These are phyloP conservation scores for Tetraselmis striata DNA, from an alignment of 139 green algal genomes.

Conservation along the genomic window DNA sequence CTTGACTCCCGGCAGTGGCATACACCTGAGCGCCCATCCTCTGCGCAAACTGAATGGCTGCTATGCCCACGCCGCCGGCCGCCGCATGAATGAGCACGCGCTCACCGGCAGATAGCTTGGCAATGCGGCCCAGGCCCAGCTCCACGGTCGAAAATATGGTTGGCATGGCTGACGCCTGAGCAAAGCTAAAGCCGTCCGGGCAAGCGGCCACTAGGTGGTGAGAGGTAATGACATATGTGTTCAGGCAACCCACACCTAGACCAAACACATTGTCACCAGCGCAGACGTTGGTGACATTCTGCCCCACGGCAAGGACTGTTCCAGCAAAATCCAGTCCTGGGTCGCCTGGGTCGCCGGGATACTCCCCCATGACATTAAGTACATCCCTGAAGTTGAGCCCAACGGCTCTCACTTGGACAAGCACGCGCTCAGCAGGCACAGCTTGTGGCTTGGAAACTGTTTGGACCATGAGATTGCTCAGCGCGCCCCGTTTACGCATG, in stretches of 20 bases:
- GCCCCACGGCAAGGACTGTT: not conserved
- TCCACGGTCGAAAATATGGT: not conserved
- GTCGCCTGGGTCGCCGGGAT: not conserved
- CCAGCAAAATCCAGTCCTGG: not conserved
- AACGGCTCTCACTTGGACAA: not conserved
- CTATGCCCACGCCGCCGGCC: slow-evolving; percentile 51
- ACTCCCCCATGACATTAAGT: not conserved
- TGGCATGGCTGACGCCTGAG: not conserved
- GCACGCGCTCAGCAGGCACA: not conserved
- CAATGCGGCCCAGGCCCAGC: not conserved
- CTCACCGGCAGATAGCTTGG: slow-evolving; percentile 12
- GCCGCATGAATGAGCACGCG: slow-evolving; percentile 46
- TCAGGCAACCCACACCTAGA: not conserved
- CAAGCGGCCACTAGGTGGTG: not conserved
- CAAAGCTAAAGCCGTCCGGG: not conserved
- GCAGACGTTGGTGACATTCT: not conserved
- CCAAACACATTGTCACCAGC: not conserved
- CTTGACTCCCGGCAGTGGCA: slow-evolving; percentile 56
- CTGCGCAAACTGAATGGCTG: slow-evolving; percentile 27
- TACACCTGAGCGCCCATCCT: slow-evolving; percentile 27
- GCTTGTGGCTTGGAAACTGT: not conserved
- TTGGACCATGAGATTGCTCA: not conserved
- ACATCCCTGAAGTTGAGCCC: not conserved
- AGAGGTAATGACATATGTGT: not conserved
- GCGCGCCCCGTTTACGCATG: not conserved